These are phyloP conservation scores for Marsdenia floribunda DNA, from an alignment of 257 asterid genomes.

Conservation along the genomic window DNA sequence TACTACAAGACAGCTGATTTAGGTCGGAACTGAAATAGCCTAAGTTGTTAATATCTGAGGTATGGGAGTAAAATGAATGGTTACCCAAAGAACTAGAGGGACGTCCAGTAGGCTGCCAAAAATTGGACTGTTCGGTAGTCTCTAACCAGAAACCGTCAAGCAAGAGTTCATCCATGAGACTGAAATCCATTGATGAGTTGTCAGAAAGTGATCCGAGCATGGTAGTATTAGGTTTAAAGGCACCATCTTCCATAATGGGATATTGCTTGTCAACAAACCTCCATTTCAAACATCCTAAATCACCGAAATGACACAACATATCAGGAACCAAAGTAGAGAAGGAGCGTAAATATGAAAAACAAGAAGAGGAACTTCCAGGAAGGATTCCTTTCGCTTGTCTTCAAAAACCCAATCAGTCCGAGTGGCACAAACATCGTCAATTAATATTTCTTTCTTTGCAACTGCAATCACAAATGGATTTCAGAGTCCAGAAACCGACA, in stretches of 20 bases:
- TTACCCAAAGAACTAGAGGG: slow-evolving; percentile 28
- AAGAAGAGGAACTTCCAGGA: slow-evolving; percentile 46
- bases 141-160: slow-evolving; percentile 83
- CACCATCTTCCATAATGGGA: slow-evolving; percentile 62
- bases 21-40: slow-evolving; percentile 18
- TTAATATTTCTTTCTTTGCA: slow-evolving; percentile 23
- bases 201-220: slow-evolving; percentile 33
- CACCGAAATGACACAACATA: slow-evolving; percentile 5
- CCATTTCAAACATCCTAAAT: slow-evolving; percentile 17
- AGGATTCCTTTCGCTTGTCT: slow-evolving; percentile 39
- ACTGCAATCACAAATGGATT: slow-evolving; percentile 44
- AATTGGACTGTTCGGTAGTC: slow-evolving; percentile 48
- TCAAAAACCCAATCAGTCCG: slow-evolving; percentile 42
- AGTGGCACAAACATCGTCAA: slow-evolving; percentile 37
- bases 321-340: slow-evolving; percentile 39
- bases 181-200: slow-evolving; percentile 33
- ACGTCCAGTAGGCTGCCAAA: slow-evolving; percentile 38
- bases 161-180: slow-evolving; percentile 57
- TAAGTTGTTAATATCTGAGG: slow-evolving; percentile 21
- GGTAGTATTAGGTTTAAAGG: slow-evolving; percentile 30
- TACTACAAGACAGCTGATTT: slow-evolving; percentile 9
- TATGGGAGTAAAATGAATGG: slow-evolving; percentile 26
- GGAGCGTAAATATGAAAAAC: slow-evolving; percentile 41
- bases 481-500: slow-evolving; percentile 24
- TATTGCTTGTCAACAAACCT: slow-evolving; percentile 22